These are phyloP conservation scores for Heterobasidion irregulare DNA, from an alignment of 1,284 basidiomycete genomes.

Conservation along the genomic window DNA sequence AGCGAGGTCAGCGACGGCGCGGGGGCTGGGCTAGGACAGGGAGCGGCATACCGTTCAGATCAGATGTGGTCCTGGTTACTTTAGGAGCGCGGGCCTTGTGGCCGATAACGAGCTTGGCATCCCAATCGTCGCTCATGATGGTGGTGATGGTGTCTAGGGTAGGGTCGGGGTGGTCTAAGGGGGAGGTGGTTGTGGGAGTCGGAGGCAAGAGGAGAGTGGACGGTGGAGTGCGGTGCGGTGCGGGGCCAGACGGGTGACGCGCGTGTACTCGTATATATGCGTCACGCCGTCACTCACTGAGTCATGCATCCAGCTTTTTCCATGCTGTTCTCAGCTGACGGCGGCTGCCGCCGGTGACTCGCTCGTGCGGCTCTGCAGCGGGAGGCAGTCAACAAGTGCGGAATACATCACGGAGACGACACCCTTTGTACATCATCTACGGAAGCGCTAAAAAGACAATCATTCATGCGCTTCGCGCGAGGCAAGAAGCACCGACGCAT, in stretches of 20 bases:
- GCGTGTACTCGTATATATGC: neutral
- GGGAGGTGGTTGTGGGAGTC: neutral
- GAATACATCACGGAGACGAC: too few species aligned
- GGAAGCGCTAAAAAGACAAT: too few species aligned
- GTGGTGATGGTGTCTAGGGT: neutral
- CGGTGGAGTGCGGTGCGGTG: neutral
- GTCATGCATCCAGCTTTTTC: neutral
- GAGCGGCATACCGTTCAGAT: conserved; percentile 57
- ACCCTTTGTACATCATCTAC: too few species aligned
- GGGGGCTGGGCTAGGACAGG: neutral
- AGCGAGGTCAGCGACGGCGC: conserved; percentile 5
- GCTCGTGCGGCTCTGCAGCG: too few species aligned
- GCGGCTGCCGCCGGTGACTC: neutral
- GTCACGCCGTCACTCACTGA: conserved; percentile 3
- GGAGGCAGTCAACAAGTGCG: too few species aligned
- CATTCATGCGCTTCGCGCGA: too few species aligned
- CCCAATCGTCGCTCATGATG: conserved; percentile 64
- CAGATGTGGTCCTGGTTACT: conserved; percentile 60
- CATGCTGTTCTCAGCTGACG: neutral
- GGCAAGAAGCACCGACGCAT: too few species aligned
- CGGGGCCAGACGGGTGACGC: neutral
- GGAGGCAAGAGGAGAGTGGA: neutral
- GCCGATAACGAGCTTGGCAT: conserved; percentile 72
- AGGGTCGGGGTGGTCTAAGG: neutral
- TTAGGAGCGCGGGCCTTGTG: conserved; percentile 60